Evolutionary conservation across 225 moss, liverwort and hornwort species (phyloP).

Genomic region (Marchantia paleacea): DNA sequence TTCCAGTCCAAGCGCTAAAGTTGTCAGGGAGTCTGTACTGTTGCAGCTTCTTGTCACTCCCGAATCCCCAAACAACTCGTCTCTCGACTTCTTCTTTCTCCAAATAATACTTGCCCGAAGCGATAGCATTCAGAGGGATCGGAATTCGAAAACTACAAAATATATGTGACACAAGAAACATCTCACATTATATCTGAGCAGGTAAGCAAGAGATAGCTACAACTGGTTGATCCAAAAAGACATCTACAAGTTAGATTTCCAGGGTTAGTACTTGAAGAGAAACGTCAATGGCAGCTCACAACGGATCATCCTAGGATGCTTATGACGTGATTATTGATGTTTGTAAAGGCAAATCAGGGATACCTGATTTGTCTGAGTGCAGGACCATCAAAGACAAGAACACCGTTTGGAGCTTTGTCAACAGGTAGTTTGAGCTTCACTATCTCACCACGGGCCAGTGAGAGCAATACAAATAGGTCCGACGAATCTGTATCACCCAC

Average conservation of each 20-base stretch:
- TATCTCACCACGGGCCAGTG: conserved; percentile 62
- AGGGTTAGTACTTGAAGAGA: too few species aligned
- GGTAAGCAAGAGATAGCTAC: not conserved
- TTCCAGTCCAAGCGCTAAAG: conserved; percentile 67
- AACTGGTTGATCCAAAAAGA: too few species aligned
- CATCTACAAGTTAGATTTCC: too few species aligned
- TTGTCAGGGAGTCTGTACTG: conserved; percentile 75
- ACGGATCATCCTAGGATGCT: too few species aligned
- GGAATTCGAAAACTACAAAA: conserved; percentile 59
- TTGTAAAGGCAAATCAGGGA: not conserved
- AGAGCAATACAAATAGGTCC: conserved; percentile 59
- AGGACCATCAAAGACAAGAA: conserved; percentile 49
- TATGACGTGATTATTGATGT: not conserved
- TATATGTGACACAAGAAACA: not conserved
- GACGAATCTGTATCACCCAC: conserved; percentile 44
- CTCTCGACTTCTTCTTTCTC: conserved; percentile 76
- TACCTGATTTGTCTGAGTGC: conserved; percentile 64
- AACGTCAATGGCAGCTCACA: too few species aligned
- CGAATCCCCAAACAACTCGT: conserved; percentile 70
- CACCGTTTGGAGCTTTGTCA: conserved; percentile 32
- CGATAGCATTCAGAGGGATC: conserved; percentile 52
- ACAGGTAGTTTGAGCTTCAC: conserved; percentile 67
- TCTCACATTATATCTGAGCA: not conserved
- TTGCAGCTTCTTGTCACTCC: conserved; percentile 63
- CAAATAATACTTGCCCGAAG: conserved; percentile 51